Evolutionary conservation across 2,329 filamentous ascomycete species (phyloP), one percentile per base, ranked within the genome.

Genomic region (Epichloe typhina): DNA sequence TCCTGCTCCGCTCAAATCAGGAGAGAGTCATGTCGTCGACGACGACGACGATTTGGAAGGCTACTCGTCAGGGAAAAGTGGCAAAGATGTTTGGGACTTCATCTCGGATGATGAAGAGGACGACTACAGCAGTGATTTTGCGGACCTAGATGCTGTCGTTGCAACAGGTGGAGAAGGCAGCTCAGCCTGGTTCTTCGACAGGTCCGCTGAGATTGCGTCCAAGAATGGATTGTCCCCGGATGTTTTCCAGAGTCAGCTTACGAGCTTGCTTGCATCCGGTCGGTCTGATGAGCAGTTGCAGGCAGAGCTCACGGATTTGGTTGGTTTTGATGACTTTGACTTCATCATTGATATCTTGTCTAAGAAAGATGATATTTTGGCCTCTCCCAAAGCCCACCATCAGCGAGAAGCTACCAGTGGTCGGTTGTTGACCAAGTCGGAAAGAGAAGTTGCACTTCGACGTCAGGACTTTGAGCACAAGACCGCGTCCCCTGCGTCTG

Each of bases 281-380:
- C 69, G 66, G 43, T 75, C 79, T 35, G 86, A 95, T 52, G 87
- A 95, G 52, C 88, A 95, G 66, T 72, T 97, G n/a, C 91, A 97
- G 65, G 90, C 89, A 62, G 82, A 84, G 40, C 75, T 98, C 37
- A 88, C 87, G 0, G 93, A 98, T 59, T 79, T 96, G 42, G 75
- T 98, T 53, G 93, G 94, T 0, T 97, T 91, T 60, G 89, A 93
- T 59, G 88, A 97, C 61, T 73, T 98, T 17, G 91, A 98, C 57
- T 83, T 98, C 59, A 84, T 97, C 49, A 90, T 90, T 55, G 88
- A 96, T 55, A 72, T 97, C n/a, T 84, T 97, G 49, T 77, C 82
- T 2, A 82, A 91, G 63, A 80, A 89, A 49, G 71, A 77, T 48
- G 79, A 86, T 44, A 79, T 97, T 43, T 65, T 83, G 11, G 68